Evolutionary conservation across 202 grass and related monocot genomes (phyloP).

Genomic region (Cymbopogon flexuosus): DNA sequence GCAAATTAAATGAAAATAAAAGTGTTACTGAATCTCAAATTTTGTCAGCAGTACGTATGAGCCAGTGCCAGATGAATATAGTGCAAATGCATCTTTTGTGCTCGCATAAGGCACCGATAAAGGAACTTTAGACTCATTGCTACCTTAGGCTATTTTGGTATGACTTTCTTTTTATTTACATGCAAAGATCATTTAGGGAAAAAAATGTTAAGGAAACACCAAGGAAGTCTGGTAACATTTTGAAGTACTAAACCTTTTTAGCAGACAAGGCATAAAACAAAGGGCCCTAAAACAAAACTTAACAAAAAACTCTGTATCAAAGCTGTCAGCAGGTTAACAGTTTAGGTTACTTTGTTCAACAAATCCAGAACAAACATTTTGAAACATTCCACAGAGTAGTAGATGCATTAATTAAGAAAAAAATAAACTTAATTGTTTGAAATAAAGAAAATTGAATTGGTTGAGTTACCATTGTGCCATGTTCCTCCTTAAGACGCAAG

Average conservation of each 20-base stretch:
- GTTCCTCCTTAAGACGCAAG: slow-evolving; percentile 61
- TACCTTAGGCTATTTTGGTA: neutral
- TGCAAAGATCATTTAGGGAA: neutral
- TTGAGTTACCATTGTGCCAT: slow-evolving; percentile 49
- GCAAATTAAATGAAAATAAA: neutral
- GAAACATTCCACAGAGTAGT: neutral
- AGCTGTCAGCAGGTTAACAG: slow-evolving; percentile 9
- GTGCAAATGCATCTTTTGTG: neutral
- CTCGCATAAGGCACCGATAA: slow-evolving; percentile 5
- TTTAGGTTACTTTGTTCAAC: slow-evolving; percentile 28
- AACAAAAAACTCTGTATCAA: neutral
- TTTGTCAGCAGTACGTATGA: neutral
- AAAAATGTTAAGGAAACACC: neutral
- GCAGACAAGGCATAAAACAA: neutral
- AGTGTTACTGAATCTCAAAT: neutral
- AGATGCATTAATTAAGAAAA: neutral
- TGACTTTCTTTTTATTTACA: slow-evolving; percentile 10
- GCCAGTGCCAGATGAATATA: neutral
- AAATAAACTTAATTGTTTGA: slow-evolving; percentile 15
- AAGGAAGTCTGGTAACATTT: neutral
- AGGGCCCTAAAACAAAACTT: too few species aligned
- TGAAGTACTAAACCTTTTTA: slow-evolving; percentile 8
- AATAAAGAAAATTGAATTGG: slow-evolving; percentile 30
- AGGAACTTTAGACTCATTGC: neutral
- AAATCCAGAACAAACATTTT: slow-evolving; percentile 6